Evolutionary conservation across 78 protist genomes (phyloP).

Genomic region (Speleostelium caveatum): DNA sequence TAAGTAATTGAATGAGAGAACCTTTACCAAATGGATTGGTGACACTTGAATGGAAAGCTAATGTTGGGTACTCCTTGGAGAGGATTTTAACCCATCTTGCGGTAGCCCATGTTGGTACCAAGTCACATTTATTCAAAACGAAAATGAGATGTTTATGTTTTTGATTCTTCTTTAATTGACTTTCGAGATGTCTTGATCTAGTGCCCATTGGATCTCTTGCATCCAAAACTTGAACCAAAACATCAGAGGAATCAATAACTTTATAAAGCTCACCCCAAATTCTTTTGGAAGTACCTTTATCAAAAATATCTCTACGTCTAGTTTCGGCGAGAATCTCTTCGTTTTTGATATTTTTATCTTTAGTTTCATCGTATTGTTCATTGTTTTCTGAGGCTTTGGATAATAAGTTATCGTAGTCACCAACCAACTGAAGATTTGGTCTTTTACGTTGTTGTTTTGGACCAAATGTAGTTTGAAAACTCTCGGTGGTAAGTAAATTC

Average conservation of each 20-base stretch:
- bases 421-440: conserved; percentile 76
- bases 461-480: conserved; percentile 95
- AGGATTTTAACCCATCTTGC: conserved; percentile 93
- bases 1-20: conserved; percentile 94
- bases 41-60: conserved; percentile 99
- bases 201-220: conserved; percentile 99
- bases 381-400: conserved; percentile 13
- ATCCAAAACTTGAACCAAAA: conserved; percentile 94
- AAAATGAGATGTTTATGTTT: conserved; percentile 98
- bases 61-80: conserved; percentile 96
- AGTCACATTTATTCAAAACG: conserved; percentile 99
- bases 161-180: conserved; percentile 80
- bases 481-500: conserved; percentile 81
- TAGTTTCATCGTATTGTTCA: conserved; percentile 77
- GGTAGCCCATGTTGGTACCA: conserved; percentile 98
- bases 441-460: conserved; percentile 88
- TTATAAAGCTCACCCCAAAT: conserved; percentile 98
- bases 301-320: conserved; percentile 84
- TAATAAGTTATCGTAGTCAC: conserved; percentile 17
- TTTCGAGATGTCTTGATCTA: conserved; percentile 75
- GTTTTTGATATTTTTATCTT: conserved; percentile 82
- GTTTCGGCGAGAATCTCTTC: conserved; percentile 25
- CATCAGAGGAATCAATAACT: conserved; percentile 98
- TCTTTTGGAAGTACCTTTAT: conserved; percentile 96
- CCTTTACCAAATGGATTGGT: conserved; percentile 99